These are phyloP conservation scores for Candida jianshihensis DNA, from an alignment of 805 yeast species.

Conservation along the genomic window DNA sequence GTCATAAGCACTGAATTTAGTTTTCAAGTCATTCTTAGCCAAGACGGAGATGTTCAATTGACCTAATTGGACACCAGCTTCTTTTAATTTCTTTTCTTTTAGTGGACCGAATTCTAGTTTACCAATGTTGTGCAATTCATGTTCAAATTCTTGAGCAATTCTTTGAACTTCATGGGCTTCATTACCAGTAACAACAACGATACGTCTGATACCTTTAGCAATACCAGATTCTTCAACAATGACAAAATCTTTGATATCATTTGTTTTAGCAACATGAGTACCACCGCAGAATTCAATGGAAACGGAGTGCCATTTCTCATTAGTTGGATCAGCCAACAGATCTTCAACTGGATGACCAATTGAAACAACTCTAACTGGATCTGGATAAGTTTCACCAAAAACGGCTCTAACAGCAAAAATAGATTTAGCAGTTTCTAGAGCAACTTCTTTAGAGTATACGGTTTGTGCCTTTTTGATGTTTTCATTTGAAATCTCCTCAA, in stretches of 20 bases:
- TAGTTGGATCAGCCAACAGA: constrained; percentile 62
- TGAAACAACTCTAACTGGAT: constrained; percentile 96
- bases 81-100: constrained; percentile 80
- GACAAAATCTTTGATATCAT: constrained; percentile 87
- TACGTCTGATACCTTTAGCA: constrained; percentile 97
- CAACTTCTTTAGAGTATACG: constrained; percentile 81
- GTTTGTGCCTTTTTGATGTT: constrained; percentile 61
- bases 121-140: constrained; percentile 50
- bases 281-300: constrained; percentile 99
- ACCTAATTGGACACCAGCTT: constrained; percentile 76
- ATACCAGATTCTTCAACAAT: constrained; percentile 93
- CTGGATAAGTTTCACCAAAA: constrained; percentile 98
- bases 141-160: constrained; percentile 65
- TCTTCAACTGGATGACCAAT: constrained; percentile 89
- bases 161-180: constrained; percentile 89
- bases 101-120: constrained; percentile 62
- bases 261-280: constrained; percentile 89
- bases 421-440: constrained; percentile 61
- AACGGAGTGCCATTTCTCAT: constrained; percentile 64
- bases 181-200: constrained; percentile 92
- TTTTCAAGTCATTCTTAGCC: constrained; percentile 69
- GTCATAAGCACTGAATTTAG: constrained; percentile 69
- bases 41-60: constrained; percentile 76
- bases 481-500: constrained; percentile 69
- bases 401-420: constrained; percentile 93